A percentile compares a stretch with the other conserved stretches of the same genome.
phyloP scores from a whole-genome alignment of 192 early-diverging fungal genomes.

The Coemansia sp. region DNA sequence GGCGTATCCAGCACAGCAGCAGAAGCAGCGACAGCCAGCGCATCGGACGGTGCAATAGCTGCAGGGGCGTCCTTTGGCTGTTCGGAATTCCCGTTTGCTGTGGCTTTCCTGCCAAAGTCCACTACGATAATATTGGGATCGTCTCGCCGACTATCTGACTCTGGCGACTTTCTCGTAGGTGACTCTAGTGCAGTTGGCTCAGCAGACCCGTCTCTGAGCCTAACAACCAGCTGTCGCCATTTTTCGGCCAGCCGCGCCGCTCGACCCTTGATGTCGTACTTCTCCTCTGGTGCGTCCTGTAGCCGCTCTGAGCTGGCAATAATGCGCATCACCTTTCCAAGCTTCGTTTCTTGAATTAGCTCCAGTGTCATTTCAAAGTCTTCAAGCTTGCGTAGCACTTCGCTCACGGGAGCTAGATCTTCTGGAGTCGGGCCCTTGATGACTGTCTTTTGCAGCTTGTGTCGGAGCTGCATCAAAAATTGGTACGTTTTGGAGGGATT shows the following conservation, averaged over 20 bases:
- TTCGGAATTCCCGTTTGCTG: background rate
- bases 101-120: background rate
- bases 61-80: background rate
- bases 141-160: constrained; percentile 4
- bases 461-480: constrained; percentile 49
- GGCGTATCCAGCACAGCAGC: background rate
- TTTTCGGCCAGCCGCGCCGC: constrained; percentile 45
- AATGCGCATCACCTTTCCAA: constrained; percentile 55
- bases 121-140: background rate
- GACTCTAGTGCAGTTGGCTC: constrained; percentile 38
- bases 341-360: constrained; percentile 52
- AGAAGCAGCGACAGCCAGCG: background rate
- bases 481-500: constrained; percentile 38
- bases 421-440: constrained; percentile 45
- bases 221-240: constrained; percentile 45
- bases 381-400: constrained; percentile 49
- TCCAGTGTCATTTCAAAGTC: constrained; percentile 51
- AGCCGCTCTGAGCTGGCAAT: constrained; percentile 41
- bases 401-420: constrained; percentile 38
- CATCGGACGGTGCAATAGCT: background rate
- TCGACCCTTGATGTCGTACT: constrained; percentile 49
- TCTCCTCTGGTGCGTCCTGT: constrained; percentile 34
- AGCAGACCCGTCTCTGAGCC: constrained; percentile 31
- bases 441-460: constrained; percentile 53
- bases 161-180: constrained; percentile 22